Conservation (phyloP, 164 flowering plant genomes). For the Sedum album region DNA sequence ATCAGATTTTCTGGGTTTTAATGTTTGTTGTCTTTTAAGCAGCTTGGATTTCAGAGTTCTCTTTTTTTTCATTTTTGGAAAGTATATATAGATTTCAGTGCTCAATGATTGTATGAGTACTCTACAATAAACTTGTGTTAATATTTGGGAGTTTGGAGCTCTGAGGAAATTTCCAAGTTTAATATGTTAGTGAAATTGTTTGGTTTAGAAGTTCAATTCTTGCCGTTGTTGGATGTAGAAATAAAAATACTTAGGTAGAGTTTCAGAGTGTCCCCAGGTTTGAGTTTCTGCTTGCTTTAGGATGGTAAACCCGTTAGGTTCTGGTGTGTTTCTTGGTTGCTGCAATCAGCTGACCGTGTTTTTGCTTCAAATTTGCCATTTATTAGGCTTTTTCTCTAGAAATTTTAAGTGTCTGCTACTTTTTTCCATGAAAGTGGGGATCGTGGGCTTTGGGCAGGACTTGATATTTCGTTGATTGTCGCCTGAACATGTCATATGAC, state of each 20-base stretch:
- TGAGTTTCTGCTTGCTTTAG: background rate
- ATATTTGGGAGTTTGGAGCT: background rate
- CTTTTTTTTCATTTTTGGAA: background rate
- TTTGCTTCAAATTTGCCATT: background rate
- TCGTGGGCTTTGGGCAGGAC: background rate
- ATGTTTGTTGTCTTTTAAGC: background rate
- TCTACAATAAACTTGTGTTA: background rate
- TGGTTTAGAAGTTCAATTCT: background rate
- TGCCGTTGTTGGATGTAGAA: background rate
- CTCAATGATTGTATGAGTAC: background rate
- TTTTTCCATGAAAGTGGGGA: background rate
- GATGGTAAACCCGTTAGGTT: background rate
- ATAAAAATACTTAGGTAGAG: background rate
- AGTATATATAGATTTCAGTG: background rate
- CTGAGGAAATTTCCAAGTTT: background rate
- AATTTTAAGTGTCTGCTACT: no score
- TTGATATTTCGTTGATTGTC: background rate
- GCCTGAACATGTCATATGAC: background rate
- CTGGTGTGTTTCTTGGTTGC: no score
- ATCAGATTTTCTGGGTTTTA: background rate
- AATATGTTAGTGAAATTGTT: background rate
- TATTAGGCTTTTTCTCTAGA: no score
- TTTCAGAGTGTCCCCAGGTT: background rate
- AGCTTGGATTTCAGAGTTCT: background rate
- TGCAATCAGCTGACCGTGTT: background rate